Base-by-base conservation (phyloP, 176 grass and related monocot genomes). In the Carex littledalei region DNA sequence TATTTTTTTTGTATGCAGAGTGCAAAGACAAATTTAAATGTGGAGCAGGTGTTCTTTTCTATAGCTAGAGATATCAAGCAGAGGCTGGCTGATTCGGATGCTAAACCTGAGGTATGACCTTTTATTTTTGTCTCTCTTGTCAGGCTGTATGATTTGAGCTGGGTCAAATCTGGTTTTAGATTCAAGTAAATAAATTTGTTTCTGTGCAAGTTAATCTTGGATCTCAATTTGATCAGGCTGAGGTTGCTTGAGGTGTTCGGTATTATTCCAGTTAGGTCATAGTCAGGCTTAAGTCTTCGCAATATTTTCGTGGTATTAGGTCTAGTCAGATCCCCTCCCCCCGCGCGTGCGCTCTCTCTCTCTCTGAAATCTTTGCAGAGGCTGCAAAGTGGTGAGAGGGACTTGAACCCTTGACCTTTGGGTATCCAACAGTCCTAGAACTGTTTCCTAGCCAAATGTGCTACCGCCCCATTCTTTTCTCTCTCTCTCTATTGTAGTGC, bases 21-120 rank as follows among this genome's bases (percentile, higher is more conserved):
- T 89, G 94, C 94, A 84, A 97, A 97, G 63, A 97, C 94, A 39
- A 97, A 94, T 90, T 86, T 97, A 22, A 93, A 97, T 67, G 95
- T 97, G 86, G 95, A 97, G 86, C 87, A 97, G 73, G 95, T 94
- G 62, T 97, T 97, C 85, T 97, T 97, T 86, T 94, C 95, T 62
- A 93, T 94, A 79, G 95, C 91, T 29, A 93, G 91, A 9, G 95
- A 97, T 77, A 94, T 97, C 66, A 94, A 94, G 90, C 89, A 90
- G 83, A 93, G 92, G 86, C 87, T 97, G 74, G 88, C 90, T 0
- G 95, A 97, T 83, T 90, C 89, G 37, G 95, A 94, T 76, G 84
- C 90, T 20, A 97, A 97, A 81, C 86, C 92, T 54, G 95, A 97
- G 95, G 95, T 97, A 86, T 32, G 74, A n/a, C 3, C 24, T 78